Evolutionary conservation across 371 early-diverging fungal genomes (phyloP).

Genomic region (Mucor racemosus): DNA sequence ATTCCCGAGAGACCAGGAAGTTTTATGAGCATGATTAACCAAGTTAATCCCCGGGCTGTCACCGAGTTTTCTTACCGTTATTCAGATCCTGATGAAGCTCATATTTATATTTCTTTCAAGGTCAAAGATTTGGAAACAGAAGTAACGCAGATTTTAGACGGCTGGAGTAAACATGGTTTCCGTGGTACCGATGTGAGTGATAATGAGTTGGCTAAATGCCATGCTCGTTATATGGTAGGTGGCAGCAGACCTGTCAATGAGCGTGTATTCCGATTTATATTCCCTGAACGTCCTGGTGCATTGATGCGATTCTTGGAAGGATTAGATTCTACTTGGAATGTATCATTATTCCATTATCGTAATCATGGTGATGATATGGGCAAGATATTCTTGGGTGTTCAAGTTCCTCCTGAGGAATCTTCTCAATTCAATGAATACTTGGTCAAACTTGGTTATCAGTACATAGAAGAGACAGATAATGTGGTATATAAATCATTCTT

Average conservation of each 20-base stretch:
- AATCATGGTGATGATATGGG: conserved; percentile 95
- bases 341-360: conserved; percentile 96
- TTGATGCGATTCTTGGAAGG: conserved; percentile 82
- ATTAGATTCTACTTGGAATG: conserved; percentile 80
- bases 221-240: conserved; percentile 91
- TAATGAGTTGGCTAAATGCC: conserved; percentile 94
- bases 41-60: conserved; percentile 81
- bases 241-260: conserved; percentile 81
- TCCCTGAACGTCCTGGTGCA: conserved; percentile 96
- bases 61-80: conserved; percentile 96
- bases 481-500: conserved; percentile 83
- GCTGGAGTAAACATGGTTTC: conserved; percentile 67
- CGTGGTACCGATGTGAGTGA: conserved; percentile 79
- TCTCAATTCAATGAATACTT: conserved; percentile 73
- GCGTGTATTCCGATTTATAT: conserved; percentile 90
- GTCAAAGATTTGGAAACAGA: conserved; percentile 71
- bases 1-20: conserved; percentile 92
- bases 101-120: conserved; percentile 88
- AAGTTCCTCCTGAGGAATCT: conserved; percentile 76
- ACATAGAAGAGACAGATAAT: conserved; percentile 90
- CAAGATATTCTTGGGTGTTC: conserved; percentile 90
- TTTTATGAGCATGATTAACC: conserved; percentile 79
- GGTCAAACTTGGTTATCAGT: conserved; percentile 77
- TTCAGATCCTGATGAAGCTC: conserved; percentile 74
- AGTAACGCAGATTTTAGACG: conserved; percentile 64